Evolutionary conservation across 306 rosid genomes (phyloP).

Genomic region (Vigna reflexopilosa): DNA sequence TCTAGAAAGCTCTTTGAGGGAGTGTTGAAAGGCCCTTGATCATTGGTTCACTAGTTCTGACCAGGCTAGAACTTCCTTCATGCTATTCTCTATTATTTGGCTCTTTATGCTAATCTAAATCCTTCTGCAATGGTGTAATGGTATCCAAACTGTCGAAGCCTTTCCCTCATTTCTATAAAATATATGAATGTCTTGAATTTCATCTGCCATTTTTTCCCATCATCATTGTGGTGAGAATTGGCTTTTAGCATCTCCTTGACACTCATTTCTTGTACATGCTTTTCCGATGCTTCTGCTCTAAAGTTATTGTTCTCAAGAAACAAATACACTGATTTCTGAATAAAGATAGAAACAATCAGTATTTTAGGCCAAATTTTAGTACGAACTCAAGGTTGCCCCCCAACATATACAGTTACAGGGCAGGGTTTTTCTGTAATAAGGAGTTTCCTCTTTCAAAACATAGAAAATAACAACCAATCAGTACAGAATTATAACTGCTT

Average conservation of each 20-base stretch:
- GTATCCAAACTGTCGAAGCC: background rate
- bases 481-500: background rate
- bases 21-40: background rate
- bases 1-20: background rate
- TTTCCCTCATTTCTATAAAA: background rate
- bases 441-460: slow-evolving; percentile 8
- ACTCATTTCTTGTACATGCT: background rate
- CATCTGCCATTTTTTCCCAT: background rate
- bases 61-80: background rate
- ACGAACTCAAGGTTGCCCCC: background rate
- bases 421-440: slow-evolving; percentile 7
- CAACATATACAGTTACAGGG: background rate
- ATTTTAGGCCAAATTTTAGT: background rate
- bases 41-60: background rate
- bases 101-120: background rate
- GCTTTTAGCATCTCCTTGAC: background rate
- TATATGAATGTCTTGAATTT: background rate
- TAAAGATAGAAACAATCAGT: background rate
- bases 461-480: background rate
- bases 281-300: background rate
- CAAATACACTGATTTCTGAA: background rate
- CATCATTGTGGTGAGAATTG: background rate
- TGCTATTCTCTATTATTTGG: background rate
- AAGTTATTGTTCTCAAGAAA: background rate
- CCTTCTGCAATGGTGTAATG: slow-evolving; percentile 4